Percentiles rank a stretch among this genome's conserved stretches.
phyloP scores from a whole-genome alignment of 2,329 filamentous ascomycete species.

The Beauveria brongniartii region DNA sequence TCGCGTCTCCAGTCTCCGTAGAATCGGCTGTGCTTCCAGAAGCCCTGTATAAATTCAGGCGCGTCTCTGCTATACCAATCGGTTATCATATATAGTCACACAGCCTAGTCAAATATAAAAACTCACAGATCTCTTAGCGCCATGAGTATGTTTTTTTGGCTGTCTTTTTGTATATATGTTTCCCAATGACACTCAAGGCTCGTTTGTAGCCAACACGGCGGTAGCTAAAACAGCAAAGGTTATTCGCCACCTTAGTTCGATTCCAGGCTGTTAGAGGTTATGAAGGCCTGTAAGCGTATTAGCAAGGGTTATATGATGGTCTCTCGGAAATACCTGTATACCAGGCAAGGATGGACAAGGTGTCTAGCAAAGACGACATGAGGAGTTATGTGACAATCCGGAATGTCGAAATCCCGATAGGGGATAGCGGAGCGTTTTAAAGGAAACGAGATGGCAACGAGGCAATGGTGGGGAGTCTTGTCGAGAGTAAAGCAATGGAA shows the following conservation, averaged over 20 bases:
- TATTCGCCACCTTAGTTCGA: background rate
- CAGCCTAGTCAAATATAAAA: background rate
- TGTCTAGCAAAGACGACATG: background rate
- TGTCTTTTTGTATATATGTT: background rate
- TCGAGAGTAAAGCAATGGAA: background rate
- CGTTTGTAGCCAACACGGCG: background rate
- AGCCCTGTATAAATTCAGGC: slow-evolving; percentile 16
- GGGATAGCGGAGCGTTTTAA: background rate
- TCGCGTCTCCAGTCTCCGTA: slow-evolving; percentile 62
- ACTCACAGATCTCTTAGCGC: slow-evolving; percentile 1
- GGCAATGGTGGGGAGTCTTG: background rate
- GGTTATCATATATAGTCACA: slow-evolving; percentile 14
- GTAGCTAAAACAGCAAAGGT: background rate
- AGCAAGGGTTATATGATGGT: background rate
- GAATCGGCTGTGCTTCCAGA: slow-evolving; percentile 56
- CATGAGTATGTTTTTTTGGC: background rate
- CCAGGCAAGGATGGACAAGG: background rate
- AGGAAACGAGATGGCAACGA: background rate
- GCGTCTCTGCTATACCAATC: background rate
- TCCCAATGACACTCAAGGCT: background rate
- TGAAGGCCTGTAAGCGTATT: background rate
- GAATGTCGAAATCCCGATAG: background rate
- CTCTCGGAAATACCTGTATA: background rate
- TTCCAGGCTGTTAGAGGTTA: background rate
- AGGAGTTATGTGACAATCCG: background rate